Evolutionary conservation across 306 rosid genomes (phyloP), one percentile per base, ranked within the genome.

Genomic region (Prunus mongolica): DNA sequence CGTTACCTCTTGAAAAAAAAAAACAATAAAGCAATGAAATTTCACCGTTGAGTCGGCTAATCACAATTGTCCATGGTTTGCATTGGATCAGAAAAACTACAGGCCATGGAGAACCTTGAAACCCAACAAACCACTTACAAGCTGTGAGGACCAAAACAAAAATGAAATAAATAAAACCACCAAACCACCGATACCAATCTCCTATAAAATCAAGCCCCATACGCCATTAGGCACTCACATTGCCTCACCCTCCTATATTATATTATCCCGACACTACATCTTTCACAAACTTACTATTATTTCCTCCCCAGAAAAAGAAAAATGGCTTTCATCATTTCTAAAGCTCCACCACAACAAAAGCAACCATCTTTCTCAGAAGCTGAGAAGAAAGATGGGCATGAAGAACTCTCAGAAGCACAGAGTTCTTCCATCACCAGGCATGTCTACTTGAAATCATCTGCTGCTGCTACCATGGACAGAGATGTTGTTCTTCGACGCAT

Each of bases 401-500:
- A 24, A 45, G 69, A 38, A 38, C 44, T 62, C 22, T 49, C 79
- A 14, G 75, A 58, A 50, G 49, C 51, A 51, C 58, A 18, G 6
- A 65, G 44, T 6, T 38, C 65, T 6, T 46, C 68, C 15, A 66
- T 92, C 78, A 85, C 93, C 16, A 86, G 88, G 41, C 80, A 90
- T 32, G 91, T 88, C 38, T 71, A 75, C 80, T 28, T 90, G 78
- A 90, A 86, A 75, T 78, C 93, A 15, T 67, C 80, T 3, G 14
- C 91, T 15, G 56, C 89, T 0, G 73, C 95, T 4, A 25, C 83
- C 51, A 51, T 90, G 50, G 82, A 84, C 87, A 92, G 85, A 84
- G 77, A 90, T 55, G 84, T 78, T 65, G 97, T 90, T 3, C 89
- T 92, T 44, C 79, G 77, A 56, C 88, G 97, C 62, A 86, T 90